Conservation (phyloP, 2,329 filamentous ascomycete genomes). For the Sclerotinia spermophila region DNA sequence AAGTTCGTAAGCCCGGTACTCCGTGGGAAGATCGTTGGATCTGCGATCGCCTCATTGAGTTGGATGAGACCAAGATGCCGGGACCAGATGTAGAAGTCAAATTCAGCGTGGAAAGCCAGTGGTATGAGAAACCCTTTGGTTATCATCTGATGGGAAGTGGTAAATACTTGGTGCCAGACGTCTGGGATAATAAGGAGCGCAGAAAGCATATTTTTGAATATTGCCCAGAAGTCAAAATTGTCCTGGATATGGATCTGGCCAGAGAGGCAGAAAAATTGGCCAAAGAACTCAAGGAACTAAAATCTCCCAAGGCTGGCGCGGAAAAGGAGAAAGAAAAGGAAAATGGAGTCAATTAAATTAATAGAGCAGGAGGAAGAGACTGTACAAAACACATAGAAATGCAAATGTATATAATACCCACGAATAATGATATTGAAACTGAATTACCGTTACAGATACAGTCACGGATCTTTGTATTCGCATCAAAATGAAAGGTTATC, state of each 20-base stretch:
- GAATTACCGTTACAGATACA: background rate
- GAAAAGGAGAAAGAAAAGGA: background rate
- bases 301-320: background rate
- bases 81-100: constrained; percentile 39
- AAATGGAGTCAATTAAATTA: background rate
- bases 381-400: background rate
- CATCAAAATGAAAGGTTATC: background rate
- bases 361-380: background rate
- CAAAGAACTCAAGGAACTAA: constrained; percentile 6
- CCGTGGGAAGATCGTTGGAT: constrained; percentile 53
- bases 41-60: constrained; percentile 44
- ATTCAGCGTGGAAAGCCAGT: constrained; percentile 47
- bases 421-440: background rate
- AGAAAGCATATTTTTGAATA: constrained; percentile 50
- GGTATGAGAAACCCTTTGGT: constrained; percentile 47
- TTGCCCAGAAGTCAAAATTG: constrained; percentile 55
- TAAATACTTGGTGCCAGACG: constrained; percentile 40
- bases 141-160: constrained; percentile 52
- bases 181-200: constrained; percentile 46
- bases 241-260: constrained; percentile 46
- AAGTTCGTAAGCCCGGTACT: constrained; percentile 42
- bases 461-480: background rate
- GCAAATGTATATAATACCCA: background rate
- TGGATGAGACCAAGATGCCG: constrained; percentile 24
- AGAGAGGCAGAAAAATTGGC: constrained; percentile 3